These are phyloP conservation scores for Podospora didyma DNA, from an alignment of 495 filamentous ascomycete species.

Conservation along the genomic window DNA sequence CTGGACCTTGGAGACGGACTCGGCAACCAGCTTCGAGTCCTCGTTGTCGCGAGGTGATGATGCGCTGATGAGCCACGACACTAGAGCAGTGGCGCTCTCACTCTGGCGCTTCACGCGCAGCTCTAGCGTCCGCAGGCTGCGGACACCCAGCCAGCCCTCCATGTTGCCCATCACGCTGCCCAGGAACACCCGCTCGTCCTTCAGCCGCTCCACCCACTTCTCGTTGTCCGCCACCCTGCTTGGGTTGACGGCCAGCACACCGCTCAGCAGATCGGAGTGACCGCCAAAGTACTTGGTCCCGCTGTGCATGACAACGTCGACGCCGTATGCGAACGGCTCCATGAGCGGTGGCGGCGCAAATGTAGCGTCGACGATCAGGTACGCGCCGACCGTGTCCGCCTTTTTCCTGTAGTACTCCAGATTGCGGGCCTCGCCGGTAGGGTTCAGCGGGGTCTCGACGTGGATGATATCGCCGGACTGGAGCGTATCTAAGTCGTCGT, in stretches of 20 bases:
- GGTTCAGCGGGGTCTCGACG: conserved; percentile 90
- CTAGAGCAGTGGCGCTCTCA: conserved; percentile 60
- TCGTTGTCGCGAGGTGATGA: conserved; percentile 27
- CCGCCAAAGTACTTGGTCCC: conserved; percentile 96
- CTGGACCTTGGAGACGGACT: conserved; percentile 55
- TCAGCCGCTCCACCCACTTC: conserved; percentile 56
- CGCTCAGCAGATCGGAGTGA: conserved; percentile 86
- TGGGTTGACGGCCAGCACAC: conserved; percentile 64
- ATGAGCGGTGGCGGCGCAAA: conserved; percentile 89
- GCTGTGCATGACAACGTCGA: conserved; percentile 82
- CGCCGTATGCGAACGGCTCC: conserved; percentile 77
- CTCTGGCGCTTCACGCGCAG: conserved; percentile 74
- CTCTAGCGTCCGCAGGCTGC: conserved; percentile 82
- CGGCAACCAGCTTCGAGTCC: conserved; percentile 39
- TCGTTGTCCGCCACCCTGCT: conserved; percentile 18
- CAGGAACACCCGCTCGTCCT: conserved; percentile 63
- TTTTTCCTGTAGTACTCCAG: conserved; percentile 64
- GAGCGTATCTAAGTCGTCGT: conserved; percentile 41
- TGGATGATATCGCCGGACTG: conserved; percentile 78
- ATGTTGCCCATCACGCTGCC: conserved; percentile 85
- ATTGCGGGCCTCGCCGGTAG: conserved; percentile 72
- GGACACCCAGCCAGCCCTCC: conserved; percentile 87
- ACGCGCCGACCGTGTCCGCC: conserved; percentile 68
- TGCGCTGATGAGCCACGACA: conserved; percentile 56
- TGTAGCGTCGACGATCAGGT: conserved; percentile 81